Conservation (phyloP, 2,329 filamentous ascomycete genomes). For the Ophiocordyceps camponoti-leonardi region DNA sequence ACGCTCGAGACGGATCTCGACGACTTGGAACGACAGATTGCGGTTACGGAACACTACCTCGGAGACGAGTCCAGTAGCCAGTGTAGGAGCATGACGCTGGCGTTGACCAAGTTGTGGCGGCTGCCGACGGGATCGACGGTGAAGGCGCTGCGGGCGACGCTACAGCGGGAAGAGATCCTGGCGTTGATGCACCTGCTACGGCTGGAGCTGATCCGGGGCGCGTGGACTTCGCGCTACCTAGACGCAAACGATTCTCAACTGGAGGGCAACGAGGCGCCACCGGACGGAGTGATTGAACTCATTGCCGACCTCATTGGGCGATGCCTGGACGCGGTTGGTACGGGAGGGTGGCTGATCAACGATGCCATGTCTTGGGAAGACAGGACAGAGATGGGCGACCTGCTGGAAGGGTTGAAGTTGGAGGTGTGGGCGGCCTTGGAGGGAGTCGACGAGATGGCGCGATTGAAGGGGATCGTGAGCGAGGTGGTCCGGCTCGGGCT, state of each 20-base stretch:
- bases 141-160: conserved; percentile 42
- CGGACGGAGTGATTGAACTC: conserved; percentile 51
- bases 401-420: conserved; percentile 46
- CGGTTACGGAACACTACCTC: conserved; percentile 50
- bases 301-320: conserved; percentile 56
- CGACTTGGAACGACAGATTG: conserved; percentile 45
- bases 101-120: conserved; percentile 51
- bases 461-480: conserved; percentile 44
- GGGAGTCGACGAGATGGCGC: conserved; percentile 51
- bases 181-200: conserved; percentile 57
- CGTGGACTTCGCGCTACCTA: conserved; percentile 59
- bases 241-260: conserved; percentile 33
- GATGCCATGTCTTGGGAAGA: conserved; percentile 33
- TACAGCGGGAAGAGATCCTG: conserved; percentile 50
- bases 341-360: conserved; percentile 56
- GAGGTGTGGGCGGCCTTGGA: conserved; percentile 58
- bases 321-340: conserved; percentile 59
- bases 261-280: conserved; percentile 25
- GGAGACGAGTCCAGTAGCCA: conserved; percentile 46
- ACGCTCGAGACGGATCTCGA: conserved; percentile 37
- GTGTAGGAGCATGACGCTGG: conserved; percentile 45
- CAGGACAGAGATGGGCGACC: conserved; percentile 39
- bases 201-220: conserved; percentile 54
- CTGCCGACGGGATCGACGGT: conserved; percentile 45
- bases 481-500: conserved; percentile 48